Evolutionary conservation across 1,284 basidiomycete genomes (phyloP).

Genomic region (Rhodotorula sp.): DNA sequence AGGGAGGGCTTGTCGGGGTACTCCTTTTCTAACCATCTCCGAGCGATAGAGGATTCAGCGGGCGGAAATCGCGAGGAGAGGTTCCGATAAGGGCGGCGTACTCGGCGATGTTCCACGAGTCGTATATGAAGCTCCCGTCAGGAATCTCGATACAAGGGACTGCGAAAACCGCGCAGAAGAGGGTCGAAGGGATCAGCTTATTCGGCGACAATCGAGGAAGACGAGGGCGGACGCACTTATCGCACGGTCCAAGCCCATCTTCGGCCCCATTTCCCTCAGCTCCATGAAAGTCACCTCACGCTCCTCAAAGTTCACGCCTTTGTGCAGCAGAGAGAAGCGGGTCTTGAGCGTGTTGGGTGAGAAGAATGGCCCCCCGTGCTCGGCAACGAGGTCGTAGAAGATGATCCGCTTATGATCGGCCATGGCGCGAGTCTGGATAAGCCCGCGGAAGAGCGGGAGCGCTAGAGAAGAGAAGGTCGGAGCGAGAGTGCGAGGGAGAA

Average conservation of each 20-base stretch:
- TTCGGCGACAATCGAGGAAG: background rate
- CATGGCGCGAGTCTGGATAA: too few relatives aligned
- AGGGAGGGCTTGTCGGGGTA: slow-evolving; percentile 25
- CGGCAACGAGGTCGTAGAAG: slow-evolving; percentile 30
- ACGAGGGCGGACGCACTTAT: slow-evolving; percentile 1
- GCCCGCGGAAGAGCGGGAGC: too few relatives aligned
- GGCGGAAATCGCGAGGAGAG: too few relatives aligned
- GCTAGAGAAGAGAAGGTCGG: too few relatives aligned
- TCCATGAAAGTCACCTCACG: slow-evolving; percentile 27
- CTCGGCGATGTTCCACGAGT: slow-evolving; percentile 31
- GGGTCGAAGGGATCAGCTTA: too few relatives aligned
- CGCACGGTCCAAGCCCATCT: slow-evolving; percentile 16
- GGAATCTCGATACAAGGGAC: slow-evolving; percentile 23
- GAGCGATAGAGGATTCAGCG: too few relatives aligned
- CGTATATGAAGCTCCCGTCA: slow-evolving; percentile 14
- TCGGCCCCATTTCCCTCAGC: slow-evolving; percentile 1
- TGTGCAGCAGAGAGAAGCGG: slow-evolving; percentile 18
- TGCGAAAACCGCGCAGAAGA: background rate
- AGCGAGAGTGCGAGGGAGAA: too few relatives aligned
- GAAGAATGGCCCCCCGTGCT: slow-evolving; percentile 9
- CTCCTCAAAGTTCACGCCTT: slow-evolving; percentile 25
- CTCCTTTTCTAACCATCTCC: slow-evolving; percentile 25
- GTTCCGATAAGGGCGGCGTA: background rate
- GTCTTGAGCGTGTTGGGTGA: slow-evolving; percentile 28
- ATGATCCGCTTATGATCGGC: background rate